Evolutionary conservation across 805 yeast species (phyloP), one percentile per base, ranked within the genome.

Genomic region (Komagataella mondaviorum): DNA sequence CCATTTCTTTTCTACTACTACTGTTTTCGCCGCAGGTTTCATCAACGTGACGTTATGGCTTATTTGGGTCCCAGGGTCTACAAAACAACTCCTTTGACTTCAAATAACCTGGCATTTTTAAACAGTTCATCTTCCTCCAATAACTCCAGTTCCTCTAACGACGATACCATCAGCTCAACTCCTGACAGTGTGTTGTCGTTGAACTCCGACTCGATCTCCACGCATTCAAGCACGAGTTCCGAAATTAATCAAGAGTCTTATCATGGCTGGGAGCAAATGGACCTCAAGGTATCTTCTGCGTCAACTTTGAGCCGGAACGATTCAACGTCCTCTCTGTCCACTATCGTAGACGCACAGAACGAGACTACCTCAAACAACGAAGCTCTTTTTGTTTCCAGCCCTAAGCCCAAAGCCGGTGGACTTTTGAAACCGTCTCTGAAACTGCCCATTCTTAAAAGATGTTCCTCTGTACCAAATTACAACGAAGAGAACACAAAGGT

Each of bases 401-500:
- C 39, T 76, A 12, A 67, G 80, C 23, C 77, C 77, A 57, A 78
- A 78, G 57, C 71, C 77, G 83, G 81, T 14, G 79, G 76, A 55
- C 59, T 76, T 23, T 61, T 78, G 23, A 71, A 71, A 55, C 70
- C 75, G 1, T 71, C 75, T 6, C 62, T 80, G 39, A 80, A 77
- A 58, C 70, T 75, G 23, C 69, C 73, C n/a, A 61, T 65, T 6
- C 55, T 72, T 39, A 56, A 55, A 47, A 63, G 70, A 59, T 71
- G 65, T 52, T 70, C 60, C 56, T 71, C 83, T 0, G 74, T 82
- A 60, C 86, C 83, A 17, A 65, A 65, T 52, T 30, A 30, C 14
- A 30, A 30, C 4, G 39, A 30, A 14, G 39, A 30, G 39, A 8
- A 14, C n/a, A 30, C 39, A 30, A 30, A 30, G 39, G 39, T 30